Evolutionary conservation across 768 basidiomycete genomes (phyloP), one percentile per base, ranked within the genome.

Genomic region (Leccinum uliginosum): DNA sequence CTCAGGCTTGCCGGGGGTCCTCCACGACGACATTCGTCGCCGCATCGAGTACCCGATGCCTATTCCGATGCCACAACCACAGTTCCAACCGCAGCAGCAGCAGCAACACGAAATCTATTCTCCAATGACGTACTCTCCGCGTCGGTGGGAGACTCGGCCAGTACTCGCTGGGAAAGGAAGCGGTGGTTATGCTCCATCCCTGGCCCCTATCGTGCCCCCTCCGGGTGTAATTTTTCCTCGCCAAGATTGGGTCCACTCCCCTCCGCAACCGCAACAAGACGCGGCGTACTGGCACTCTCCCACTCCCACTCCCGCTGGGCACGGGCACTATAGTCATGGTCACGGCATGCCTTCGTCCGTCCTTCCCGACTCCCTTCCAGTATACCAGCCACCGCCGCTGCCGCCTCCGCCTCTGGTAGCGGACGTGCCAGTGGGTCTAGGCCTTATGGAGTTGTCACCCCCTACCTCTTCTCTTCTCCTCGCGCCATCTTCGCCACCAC

Each of bases 181-280:
- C 34, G 48, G 30, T 12, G 48, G 30, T 12, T 57, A 62, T 34
- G 30, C 44, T 5, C 30, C 49, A 15, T 19, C 56, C 11, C 53
- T 35, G 24, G 43, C 58, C 11, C 57, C 57, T 17, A 55, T 65
- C 29, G 53, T 70, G 3, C 68, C 68, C 34, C 68, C 68, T 17
- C 68, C 68, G 12, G 68, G 68, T 21, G 58, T 66, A 46, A 56
- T 70, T 24, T 62, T 70, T 50, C 62, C 68, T 4, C 21, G 21
- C n/a, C 45, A 64, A 51, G 66, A 66, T 14, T 56, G 68, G 63
- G 58, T 24, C 1, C 32, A 32, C 32, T 43, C 40, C 10, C 40
- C 40, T 3, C 40, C n/a, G n/a, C n/a, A 19, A 43, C 40, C 40
- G n/a, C n/a, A 43, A 43, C 40, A 43, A 19, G 40, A 43, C 10